phyloP scores from a whole-genome alignment of 1,284 basidiomycete genomes.

The Moesziomyces aphidis region DNA sequence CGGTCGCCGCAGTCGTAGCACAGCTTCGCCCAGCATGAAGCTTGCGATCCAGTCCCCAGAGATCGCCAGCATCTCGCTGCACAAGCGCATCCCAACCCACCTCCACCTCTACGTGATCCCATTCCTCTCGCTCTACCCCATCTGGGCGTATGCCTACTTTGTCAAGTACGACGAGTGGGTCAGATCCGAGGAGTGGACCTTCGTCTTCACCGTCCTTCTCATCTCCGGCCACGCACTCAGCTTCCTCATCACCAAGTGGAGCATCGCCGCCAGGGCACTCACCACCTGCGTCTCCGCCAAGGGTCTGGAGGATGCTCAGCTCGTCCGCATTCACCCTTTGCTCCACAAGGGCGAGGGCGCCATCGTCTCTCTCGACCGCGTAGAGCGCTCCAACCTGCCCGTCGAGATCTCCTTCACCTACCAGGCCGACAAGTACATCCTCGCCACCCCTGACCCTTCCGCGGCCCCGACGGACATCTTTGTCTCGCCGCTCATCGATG shows the following conservation, averaged over 20 bases:
- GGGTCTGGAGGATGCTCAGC: constrained; percentile 77
- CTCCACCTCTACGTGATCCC: constrained; percentile 85
- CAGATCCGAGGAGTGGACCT: constrained; percentile 74
- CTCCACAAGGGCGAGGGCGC: constrained; percentile 90
- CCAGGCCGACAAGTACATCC: constrained; percentile 93
- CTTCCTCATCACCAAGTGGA: constrained; percentile 93
- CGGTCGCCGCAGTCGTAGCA: constrained; percentile 17
- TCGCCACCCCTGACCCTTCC: constrained; percentile 71
- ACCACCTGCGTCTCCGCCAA: constrained; percentile 73
- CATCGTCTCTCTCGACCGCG: constrained; percentile 80
- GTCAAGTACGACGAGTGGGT: constrained; percentile 82
- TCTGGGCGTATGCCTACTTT: constrained; percentile 91
- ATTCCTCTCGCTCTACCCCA: constrained; percentile 84
- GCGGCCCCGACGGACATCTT: constrained; percentile 59
- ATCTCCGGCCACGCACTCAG: constrained; percentile 89
- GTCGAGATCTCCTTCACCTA: constrained; percentile 89
- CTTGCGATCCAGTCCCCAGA: constrained; percentile 81
- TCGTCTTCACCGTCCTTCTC: constrained; percentile 87
- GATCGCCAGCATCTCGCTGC: constrained; percentile 83
- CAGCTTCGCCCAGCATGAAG: constrained; percentile 31
- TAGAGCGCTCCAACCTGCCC: constrained; percentile 59
- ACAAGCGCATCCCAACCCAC: constrained; percentile 81
- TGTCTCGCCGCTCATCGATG: constrained; percentile 66
- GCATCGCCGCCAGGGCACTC: constrained; percentile 80
- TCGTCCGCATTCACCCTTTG: constrained; percentile 85